Base-by-base conservation (phyloP, 768 basidiomycete genomes). In the Candolleomyces eurysporus region DNA sequence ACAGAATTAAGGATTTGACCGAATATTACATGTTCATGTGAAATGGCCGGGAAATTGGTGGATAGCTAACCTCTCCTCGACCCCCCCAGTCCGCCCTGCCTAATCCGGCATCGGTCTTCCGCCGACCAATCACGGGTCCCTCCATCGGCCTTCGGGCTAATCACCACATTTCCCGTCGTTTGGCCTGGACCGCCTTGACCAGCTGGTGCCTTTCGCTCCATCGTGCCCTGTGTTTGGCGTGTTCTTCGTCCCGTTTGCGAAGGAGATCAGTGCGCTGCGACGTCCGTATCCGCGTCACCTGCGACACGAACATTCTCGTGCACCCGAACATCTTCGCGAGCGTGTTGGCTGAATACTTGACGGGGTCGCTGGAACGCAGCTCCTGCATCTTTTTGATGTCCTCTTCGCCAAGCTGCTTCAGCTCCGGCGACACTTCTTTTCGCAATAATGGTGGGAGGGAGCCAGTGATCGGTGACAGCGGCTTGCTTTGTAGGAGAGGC, bases 311-410 rank as follows among this genome's bases (percentile, higher is more conserved):
- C 51, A 79, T 75, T 49, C 83, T 79, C 9, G 89, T 86, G 77
- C 89, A 90, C 14, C 81, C 80, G 72, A 94, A 95, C 80, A 84
- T 85, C 70, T 82, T 81, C 31, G 93, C 91, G n/a, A 94, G 81
- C 71, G 78, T 82, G 60, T 75, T 74, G 48, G 88, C 81, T 59
- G 87, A 89, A 73, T 87, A 89, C 39, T 71, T 76, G 6, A 67
- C 68, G 0, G 90, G 91, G 69, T 91, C 75, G 58, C 76, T 75
- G 54, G 69, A 73, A 57, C 92, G 79, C 54, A 94, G 79, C 21
- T 78, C 65, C 42, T 82, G 81, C 52, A 94, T 84, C 65, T 84
- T 78, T 46, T 75, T 78, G 14, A 92, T 71, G 51, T 78, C 75
- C 57, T 83, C 82, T 49, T 81, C 81, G 0, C 83, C 80, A 73